These are phyloP conservation scores for Leishmania gerbilli DNA, from an alignment of 208 protist species.

Conservation along the genomic window DNA sequence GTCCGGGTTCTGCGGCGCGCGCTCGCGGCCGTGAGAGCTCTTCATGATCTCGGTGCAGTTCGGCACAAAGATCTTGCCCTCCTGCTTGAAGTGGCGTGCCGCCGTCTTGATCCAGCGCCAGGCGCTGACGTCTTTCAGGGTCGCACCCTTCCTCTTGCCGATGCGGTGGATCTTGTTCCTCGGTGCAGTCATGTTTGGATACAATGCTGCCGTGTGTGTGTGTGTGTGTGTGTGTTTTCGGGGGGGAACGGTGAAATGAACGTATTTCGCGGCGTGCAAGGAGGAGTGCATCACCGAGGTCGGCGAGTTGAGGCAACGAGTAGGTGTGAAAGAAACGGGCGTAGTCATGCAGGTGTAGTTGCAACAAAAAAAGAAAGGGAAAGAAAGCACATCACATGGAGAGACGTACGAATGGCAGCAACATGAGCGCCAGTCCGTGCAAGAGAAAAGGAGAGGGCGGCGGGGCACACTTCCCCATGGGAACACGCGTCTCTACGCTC, in stretches of 20 bases:
- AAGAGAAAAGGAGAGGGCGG: neutral
- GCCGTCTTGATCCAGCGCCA: slow-evolving; percentile 96
- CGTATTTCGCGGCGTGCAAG: neutral
- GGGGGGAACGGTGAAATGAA: neutral
- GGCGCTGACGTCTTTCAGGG: slow-evolving; percentile 94
- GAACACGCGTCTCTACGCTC: neutral
- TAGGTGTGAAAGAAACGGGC: neutral
- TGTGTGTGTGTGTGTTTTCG: neutral
- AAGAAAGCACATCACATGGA: neutral
- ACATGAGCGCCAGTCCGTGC: neutral
- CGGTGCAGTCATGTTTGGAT: slow-evolving; percentile 45
- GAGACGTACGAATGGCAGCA: neutral
- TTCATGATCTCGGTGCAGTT: slow-evolving; percentile 98
- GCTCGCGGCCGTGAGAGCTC: slow-evolving; percentile 95
- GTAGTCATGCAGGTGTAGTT: neutral
- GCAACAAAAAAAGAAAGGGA: neutral
- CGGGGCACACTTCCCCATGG: neutral
- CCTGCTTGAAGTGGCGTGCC: slow-evolving; percentile 96
- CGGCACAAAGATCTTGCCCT: slow-evolving; percentile 94
- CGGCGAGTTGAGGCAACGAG: neutral
- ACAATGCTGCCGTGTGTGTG: neutral
- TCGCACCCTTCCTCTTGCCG: slow-evolving; percentile 90
- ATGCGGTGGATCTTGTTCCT: slow-evolving; percentile 86
- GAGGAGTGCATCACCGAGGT: neutral
- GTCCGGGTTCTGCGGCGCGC: slow-evolving; percentile 96